Evolutionary conservation across 2,329 filamentous ascomycete species (phyloP).

Genomic region (Didymella pinodella): DNA sequence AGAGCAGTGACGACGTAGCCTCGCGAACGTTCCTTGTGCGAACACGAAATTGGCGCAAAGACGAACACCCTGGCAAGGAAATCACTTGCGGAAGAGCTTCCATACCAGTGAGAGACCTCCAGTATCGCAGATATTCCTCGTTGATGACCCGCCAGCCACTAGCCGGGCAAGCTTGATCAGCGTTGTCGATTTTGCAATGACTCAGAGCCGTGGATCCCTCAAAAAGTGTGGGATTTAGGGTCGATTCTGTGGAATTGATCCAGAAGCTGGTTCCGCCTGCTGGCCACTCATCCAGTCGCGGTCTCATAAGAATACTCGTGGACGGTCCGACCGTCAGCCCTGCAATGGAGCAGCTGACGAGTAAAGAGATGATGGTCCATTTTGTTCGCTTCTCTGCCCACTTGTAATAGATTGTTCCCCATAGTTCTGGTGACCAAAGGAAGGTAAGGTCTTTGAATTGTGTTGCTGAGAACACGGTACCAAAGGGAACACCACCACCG

Average conservation of each 20-base stretch:
- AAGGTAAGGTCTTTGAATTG: constrained; percentile 1
- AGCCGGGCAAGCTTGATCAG: background rate
- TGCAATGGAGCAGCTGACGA: background rate
- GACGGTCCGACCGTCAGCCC: background rate
- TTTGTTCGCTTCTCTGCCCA: background rate
- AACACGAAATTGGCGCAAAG: background rate
- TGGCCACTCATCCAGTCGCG: background rate
- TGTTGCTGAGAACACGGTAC: background rate
- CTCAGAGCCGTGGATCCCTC: background rate
- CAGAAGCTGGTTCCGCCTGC: background rate
- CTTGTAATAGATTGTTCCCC: background rate
- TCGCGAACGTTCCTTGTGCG: background rate
- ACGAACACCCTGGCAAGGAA: background rate
- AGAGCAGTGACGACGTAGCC: background rate
- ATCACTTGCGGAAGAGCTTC: background rate
- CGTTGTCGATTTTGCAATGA: background rate
- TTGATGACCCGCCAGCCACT: background rate
- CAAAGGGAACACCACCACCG: background rate
- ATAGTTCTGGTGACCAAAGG: background rate
- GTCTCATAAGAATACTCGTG: background rate
- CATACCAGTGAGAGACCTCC: no score
- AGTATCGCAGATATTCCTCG: background rate
- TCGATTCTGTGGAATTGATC: background rate
- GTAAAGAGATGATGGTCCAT: background rate
- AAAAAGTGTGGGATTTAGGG: background rate